phyloP scores from a whole-genome alignment of 805 yeast genomes.

The Wickerhamomyces bovis region DNA sequence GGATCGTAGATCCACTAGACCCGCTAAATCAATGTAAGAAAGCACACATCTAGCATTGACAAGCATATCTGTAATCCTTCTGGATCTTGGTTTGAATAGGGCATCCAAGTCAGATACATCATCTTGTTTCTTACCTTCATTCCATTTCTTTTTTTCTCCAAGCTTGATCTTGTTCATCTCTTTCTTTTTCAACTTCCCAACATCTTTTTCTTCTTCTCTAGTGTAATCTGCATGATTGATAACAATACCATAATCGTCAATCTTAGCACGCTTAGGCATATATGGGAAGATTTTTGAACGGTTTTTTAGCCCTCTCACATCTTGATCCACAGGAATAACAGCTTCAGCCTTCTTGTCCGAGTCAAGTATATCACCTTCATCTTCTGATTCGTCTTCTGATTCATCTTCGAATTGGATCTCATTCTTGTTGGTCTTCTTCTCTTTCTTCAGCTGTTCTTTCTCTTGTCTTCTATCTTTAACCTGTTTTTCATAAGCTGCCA shows the following conservation, averaged over 20 bases:
- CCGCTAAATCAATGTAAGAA: slow-evolving; percentile 74
- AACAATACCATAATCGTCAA: slow-evolving; percentile 85
- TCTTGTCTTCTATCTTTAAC: slow-evolving; percentile 40
- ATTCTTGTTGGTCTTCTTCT: slow-evolving; percentile 26
- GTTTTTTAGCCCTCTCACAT: slow-evolving; percentile 24
- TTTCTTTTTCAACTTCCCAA: slow-evolving; percentile 23
- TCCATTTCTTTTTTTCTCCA: slow-evolving; percentile 33
- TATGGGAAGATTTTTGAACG: slow-evolving; percentile 69
- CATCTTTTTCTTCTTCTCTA: slow-evolving; percentile 42
- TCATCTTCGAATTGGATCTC: slow-evolving; percentile 24
- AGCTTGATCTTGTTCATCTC: slow-evolving; percentile 23
- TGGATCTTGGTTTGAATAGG: slow-evolving; percentile 43
- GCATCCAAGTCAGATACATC: slow-evolving; percentile 47
- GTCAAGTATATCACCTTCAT: slow-evolving; percentile 19
- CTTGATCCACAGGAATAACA: slow-evolving; percentile 29
- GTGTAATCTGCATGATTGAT: slow-evolving; percentile 62
- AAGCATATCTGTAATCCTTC: slow-evolving; percentile 29
- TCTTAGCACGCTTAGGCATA: slow-evolving; percentile 47
- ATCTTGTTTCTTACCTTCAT: slow-evolving; percentile 38
- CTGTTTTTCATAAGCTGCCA: slow-evolving; percentile 39
- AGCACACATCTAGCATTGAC: slow-evolving; percentile 62
- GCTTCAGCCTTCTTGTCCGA: slow-evolving; percentile 23
- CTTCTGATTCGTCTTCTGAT: slow-evolving; percentile 25
- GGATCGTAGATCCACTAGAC: slow-evolving; percentile 80
- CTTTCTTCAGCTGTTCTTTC: slow-evolving; percentile 26